phyloP scores from a whole-genome alignment of 768 basidiomycete genomes.

The Mycena maculata region DNA sequence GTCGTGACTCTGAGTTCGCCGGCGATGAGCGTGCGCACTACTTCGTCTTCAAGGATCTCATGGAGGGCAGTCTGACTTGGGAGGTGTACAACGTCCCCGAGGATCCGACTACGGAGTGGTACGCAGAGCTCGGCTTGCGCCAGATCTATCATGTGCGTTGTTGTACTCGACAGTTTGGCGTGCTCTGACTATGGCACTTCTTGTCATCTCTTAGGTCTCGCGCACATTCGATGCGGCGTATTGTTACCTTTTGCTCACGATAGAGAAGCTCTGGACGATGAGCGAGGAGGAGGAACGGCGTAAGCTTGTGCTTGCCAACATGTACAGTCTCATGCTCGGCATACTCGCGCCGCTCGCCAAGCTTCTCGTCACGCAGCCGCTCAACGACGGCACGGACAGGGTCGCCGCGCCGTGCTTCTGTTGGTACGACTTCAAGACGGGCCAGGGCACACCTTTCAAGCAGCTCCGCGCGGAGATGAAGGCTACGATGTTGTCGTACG shows the following conservation, averaged over 20 bases:
- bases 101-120: constrained; percentile 27
- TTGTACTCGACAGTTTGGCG: not conserved
- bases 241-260: constrained; percentile 40
- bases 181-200: not conserved
- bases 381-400: constrained; percentile 30
- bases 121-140: not conserved
- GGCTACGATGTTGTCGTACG: constrained; percentile 7
- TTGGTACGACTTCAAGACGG: constrained; percentile 37
- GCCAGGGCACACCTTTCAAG: constrained; percentile 5
- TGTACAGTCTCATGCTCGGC: constrained; percentile 42
- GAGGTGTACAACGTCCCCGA: constrained; percentile 26
- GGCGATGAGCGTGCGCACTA: constrained; percentile 35
- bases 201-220: constrained; percentile 35
- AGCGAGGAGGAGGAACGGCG: constrained; percentile 15
- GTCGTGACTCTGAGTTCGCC: constrained; percentile 24
- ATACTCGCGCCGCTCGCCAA: constrained; percentile 41
- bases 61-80: not conserved
- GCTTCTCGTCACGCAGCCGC: constrained; percentile 39
- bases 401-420: constrained; percentile 40
- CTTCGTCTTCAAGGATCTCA: constrained; percentile 37
- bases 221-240: constrained; percentile 40
- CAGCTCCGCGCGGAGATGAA: constrained; percentile 21
- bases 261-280: constrained; percentile 41
- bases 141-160: constrained; percentile 15
- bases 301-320: constrained; percentile 36